Evolutionary conservation across 129 eudicot genomes (phyloP).

Genomic region (Flaveria robusta): DNA sequence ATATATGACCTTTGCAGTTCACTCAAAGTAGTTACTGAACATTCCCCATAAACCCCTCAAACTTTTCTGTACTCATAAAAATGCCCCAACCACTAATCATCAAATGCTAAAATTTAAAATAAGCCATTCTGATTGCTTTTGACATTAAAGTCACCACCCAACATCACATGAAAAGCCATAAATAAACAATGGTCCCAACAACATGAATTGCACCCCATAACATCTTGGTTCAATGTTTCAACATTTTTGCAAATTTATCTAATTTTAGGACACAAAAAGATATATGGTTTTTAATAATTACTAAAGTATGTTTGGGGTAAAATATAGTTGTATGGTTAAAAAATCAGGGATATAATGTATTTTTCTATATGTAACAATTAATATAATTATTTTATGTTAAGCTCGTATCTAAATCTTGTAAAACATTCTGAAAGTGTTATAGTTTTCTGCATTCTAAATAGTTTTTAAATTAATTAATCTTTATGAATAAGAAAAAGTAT

Average conservation of each 20-base stretch:
- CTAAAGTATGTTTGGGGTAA: background rate
- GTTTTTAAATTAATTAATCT: too few species aligned
- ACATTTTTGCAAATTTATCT: slow-evolving; percentile 26
- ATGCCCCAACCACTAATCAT: slow-evolving; percentile 24
- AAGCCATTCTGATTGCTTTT: slow-evolving; percentile 33
- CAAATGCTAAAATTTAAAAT: slow-evolving; percentile 31
- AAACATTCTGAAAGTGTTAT: too few species aligned
- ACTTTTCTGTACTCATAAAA: slow-evolving; percentile 22
- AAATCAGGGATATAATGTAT: background rate
- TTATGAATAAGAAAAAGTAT: too few species aligned
- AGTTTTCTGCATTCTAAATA: too few species aligned
- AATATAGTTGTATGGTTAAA: background rate
- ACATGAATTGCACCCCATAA: slow-evolving; percentile 28
- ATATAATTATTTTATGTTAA: too few species aligned
- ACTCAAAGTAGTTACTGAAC: slow-evolving; percentile 29
- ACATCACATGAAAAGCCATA: slow-evolving; percentile 31
- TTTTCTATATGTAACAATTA: background rate
- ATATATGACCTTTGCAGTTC: slow-evolving; percentile 13
- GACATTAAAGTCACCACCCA: slow-evolving; percentile 37
- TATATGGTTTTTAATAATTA: background rate
- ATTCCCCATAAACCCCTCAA: slow-evolving; percentile 25
- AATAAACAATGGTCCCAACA: slow-evolving; percentile 27
- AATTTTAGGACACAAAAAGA: slow-evolving; percentile 16
- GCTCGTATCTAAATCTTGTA: too few species aligned
- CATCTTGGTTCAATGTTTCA: slow-evolving; percentile 25